Conservation (phyloP, 2,329 filamentous ascomycete genomes). For the Epichloe typhina region DNA sequence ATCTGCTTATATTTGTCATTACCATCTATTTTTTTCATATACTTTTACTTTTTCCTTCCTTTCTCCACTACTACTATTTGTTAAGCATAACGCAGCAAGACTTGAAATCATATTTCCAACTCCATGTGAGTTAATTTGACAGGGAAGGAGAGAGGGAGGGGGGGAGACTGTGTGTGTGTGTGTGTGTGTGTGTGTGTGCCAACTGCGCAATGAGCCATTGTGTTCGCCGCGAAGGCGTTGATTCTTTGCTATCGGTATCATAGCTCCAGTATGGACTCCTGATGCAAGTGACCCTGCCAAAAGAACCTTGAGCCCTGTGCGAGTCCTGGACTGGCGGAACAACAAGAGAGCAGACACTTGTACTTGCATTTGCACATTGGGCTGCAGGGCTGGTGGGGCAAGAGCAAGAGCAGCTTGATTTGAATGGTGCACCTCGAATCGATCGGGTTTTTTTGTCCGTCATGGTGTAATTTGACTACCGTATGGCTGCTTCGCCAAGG, state of each 20-base stretch:
- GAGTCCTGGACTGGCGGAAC: too few species aligned
- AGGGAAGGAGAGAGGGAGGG: background rate
- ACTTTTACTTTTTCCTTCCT: background rate
- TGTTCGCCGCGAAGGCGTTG: background rate
- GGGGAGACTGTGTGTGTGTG: background rate
- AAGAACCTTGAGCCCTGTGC: too few species aligned
- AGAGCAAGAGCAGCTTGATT: background rate
- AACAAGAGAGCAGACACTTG: background rate
- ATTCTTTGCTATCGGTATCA: background rate
- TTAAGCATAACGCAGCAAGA: background rate
- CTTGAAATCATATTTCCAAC: background rate
- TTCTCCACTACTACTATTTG: background rate
- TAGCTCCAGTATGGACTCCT: too few species aligned
- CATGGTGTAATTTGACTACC: background rate
- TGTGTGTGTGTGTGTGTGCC: background rate
- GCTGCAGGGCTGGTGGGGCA: background rate
- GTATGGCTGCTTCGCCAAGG: too few species aligned
- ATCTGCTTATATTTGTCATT: background rate
- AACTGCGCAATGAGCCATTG: background rate
- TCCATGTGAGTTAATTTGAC: background rate
- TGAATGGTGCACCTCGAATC: background rate
- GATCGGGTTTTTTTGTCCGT: background rate
- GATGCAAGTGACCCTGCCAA: too few species aligned
- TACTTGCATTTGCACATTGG: background rate
- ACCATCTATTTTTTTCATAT: background rate